Base-by-base conservation (phyloP, 176 grass and related monocot species). In the Oryza nivara region DNA sequence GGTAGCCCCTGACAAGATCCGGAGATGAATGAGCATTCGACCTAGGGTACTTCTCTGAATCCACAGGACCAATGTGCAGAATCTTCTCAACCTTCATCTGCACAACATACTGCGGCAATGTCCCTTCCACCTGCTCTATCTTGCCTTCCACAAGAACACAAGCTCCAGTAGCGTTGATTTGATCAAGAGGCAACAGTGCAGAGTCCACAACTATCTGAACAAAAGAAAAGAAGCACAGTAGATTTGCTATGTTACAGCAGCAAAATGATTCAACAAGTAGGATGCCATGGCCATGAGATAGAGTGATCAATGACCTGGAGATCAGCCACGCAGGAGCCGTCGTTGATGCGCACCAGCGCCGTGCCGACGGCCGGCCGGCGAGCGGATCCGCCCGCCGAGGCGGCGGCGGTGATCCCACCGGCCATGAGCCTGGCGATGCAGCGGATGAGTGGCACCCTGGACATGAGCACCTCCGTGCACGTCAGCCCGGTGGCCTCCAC, bases 1-100 rank as follows among this genome's bases (percentile, higher is more conserved):
- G 89, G 70, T 74, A 73, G 44, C 60, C 47, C 74, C 86, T 88
- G 63, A 87, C 43, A 60, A 84, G 58, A 72, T 89, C 89, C 5
- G 91, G 51, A 43, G 86, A 74, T 13, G 87, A 17, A 10, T 68
- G 86, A 17, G 49, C 49, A 63, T 85, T 89, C 9, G 80, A 52
- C 34, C 89, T 47, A 35, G 89, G 86, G 68, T 94, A 91, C 69
- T 85, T 87, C 68, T 81, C 64, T 1, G 52, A 68, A 58, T 91
- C 65, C n/a, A 88, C 84, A 23, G 72, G 9, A 75, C 89, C 92
- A 35, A 94, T 64, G 80, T 91, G 81, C 38, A 94, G 79, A 63
- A 91, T 70, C 23, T 87, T 94, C 63, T 91, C 89, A 22, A 85
- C 92, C 85, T 63, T 94, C 16, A 94, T 75, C 67, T 91, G 61